Evolutionary conservation across 2,329 filamentous ascomycete genomes (phyloP), one percentile per base, ranked within the genome.

Genomic region (Hymenoscyphus albidus): DNA sequence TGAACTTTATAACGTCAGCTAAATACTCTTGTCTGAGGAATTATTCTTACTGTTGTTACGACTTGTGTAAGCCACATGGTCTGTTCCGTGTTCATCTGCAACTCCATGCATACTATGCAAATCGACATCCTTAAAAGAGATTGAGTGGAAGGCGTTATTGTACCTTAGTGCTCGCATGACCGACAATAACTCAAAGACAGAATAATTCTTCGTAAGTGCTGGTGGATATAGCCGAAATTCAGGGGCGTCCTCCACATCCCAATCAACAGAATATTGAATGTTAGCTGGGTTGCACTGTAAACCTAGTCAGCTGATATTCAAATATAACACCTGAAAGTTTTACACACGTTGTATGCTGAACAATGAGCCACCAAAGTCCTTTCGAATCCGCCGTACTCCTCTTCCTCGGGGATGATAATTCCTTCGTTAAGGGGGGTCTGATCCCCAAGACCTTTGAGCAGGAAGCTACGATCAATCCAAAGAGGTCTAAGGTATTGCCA

Each of bases 161-260:
- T 90, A 91, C 51, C 89, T 83, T 62, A 91, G 75, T 10, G 88
- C 82, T 66, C 88, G 82, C 80, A 90, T 83, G n/a, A 91, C 82
- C 4, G 88, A 87, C 38, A 91, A 80, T n/a, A 91, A 76, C 72
- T 91, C 88, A 31, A 87, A 74, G 4, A 81, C 78, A 1, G 79
- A 82, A 71, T 91, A 91, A 44, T 82, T 81, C 13, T 77, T 76
- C 10, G 80, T 76, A 58, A 80, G 80, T 22, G 81, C 80, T 2
- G 88, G 85, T 22, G 81, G 82, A 7, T 88, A 78, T 9, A 91
- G 80, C 67, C 83, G 82, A 72, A 91, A 91, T 42, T 84, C 83
- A 5, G 88, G 88, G 38, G 82, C 83, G 77, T 91, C 88, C 73
- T 91, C 88, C 67, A 83, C 85, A 63, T 83, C 76, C 69, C 83